Base-by-base conservation (phyloP, 768 basidiomycete genomes). In the Terana coerulea region DNA sequence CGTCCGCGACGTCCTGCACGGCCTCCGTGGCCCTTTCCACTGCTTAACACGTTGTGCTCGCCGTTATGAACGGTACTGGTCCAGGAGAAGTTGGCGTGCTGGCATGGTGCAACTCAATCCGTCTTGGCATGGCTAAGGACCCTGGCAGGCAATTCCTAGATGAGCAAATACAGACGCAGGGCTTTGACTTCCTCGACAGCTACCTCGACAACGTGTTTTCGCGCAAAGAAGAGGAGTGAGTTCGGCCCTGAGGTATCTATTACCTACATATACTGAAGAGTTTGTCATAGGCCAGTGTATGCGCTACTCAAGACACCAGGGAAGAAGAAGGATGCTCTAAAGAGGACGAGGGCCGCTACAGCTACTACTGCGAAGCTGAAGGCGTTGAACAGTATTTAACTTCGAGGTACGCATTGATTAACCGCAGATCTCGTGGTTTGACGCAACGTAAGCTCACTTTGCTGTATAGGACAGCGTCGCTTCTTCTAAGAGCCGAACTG, bases 291-390 rank as follows among this genome's bases (percentile, higher is more conserved):
- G 41, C 78, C 81, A 7, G 76, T 91, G 14, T 83, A 89, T 35
- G 88, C 91, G 47, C 75, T 92, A 15, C 80, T 92, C 2, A 92
- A 92, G 69, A 92, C 91, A 1, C 90, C 90, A 12, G 83, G 86
- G 26, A 79, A 88, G 37, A 88, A 80, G 66, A 88, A 79, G 68
- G 74, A 72, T 42, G 66, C 75, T 12, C 69, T 71, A 3, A 79
- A 74, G 58, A 79, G 76, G 57, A 71, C 76, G 15, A 79, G 79
- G 57, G 63, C 72, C n/a, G 69, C 64, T 22, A 56, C 64, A 10
- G 63, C 64, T 15, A 64, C 69, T 3, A 61, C 72, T 5, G 77
- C 76, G 8, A 81, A 78, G 61, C 67, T 75, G 50, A 75, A 72
- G 43, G 69, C 63, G 9, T 59, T 72, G 9, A 62, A 73, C 14